A percentile compares a stretch with the other conserved stretches of the same genome.
These are phyloP conservation scores for Aspergillus nomiae DNA, from an alignment of 2,329 filamentous ascomycete species.

Conservation along the genomic window DNA sequence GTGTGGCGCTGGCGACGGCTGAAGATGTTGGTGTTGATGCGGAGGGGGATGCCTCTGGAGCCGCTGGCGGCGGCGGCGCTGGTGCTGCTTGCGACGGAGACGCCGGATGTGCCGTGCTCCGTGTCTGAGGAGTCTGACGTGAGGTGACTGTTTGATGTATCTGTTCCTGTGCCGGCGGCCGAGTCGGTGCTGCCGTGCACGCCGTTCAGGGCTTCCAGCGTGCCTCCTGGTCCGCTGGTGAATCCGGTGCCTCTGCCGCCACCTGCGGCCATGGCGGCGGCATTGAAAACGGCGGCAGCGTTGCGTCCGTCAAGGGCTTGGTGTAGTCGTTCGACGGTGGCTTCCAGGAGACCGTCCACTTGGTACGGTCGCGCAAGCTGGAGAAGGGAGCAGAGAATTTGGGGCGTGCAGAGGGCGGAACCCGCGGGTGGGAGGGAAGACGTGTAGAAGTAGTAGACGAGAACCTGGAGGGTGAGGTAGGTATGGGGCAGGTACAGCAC, in stretches of 20 bases:
- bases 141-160: constrained; percentile 31
- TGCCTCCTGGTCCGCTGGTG: constrained; percentile 55
- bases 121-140: constrained; percentile 44
- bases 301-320: constrained; percentile 88
- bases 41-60: constrained; percentile 38
- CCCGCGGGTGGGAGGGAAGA: constrained; percentile 77
- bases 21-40: constrained; percentile 43
- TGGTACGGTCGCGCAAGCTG: constrained; percentile 93
- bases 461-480: constrained; percentile 80
- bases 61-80: constrained; percentile 24
- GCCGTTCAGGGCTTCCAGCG: constrained; percentile 45
- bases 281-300: constrained; percentile 95
- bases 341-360: constrained; percentile 88
- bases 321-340: constrained; percentile 87
- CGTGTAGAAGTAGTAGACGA: constrained; percentile 92
- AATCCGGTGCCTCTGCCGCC: constrained; percentile 82
- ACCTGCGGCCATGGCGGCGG: constrained; percentile 95
- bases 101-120: constrained; percentile 34
- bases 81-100: constrained; percentile 31
- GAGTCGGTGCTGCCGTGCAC: constrained; percentile 28
- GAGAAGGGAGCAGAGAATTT: constrained; percentile 91
- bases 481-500: constrained; percentile 94
- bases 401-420: constrained; percentile 83
- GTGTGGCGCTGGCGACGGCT: constrained; percentile 24
- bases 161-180: constrained; percentile 23